Conservation (phyloP, 148 eudicot species). For the Rhododendron henanense region DNA sequence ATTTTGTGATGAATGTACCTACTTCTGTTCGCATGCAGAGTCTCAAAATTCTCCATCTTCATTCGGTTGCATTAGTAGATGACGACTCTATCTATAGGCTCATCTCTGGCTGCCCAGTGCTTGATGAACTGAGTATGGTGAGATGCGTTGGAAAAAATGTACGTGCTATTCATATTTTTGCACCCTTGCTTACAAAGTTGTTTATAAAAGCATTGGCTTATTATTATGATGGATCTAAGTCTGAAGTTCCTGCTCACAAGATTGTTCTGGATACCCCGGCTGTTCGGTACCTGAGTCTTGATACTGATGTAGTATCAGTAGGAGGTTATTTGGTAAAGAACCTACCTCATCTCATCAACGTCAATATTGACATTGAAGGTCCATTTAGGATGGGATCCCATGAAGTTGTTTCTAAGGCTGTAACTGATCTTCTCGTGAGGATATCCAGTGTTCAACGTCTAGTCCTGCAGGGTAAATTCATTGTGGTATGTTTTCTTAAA, state of each 20-base stretch:
- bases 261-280: not conserved
- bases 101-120: conserved; percentile 18
- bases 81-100: not conserved
- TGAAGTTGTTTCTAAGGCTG: too few species aligned
- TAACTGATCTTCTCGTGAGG: too few species aligned
- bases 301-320: not conserved
- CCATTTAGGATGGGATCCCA: too few species aligned
- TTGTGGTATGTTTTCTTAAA: too few species aligned
- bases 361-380: too few species aligned
- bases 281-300: not conserved
- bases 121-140: not conserved
- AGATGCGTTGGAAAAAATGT: not conserved
- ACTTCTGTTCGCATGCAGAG: not conserved
- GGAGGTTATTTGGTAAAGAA: too few species aligned
- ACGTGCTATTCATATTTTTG: not conserved
- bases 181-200: conserved; percentile 13
- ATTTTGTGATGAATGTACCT: not conserved
- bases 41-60: conserved; percentile 17
- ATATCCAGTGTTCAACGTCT: too few species aligned
- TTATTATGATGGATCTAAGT: not conserved
- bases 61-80: not conserved
- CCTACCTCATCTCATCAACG: too few species aligned
- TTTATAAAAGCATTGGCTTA: not conserved
- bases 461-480: too few species aligned
- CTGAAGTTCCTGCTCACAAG: not conserved